phyloP scores from a whole-genome alignment of 345 rosid genomes.

The Leavenworthia alabamica region DNA sequence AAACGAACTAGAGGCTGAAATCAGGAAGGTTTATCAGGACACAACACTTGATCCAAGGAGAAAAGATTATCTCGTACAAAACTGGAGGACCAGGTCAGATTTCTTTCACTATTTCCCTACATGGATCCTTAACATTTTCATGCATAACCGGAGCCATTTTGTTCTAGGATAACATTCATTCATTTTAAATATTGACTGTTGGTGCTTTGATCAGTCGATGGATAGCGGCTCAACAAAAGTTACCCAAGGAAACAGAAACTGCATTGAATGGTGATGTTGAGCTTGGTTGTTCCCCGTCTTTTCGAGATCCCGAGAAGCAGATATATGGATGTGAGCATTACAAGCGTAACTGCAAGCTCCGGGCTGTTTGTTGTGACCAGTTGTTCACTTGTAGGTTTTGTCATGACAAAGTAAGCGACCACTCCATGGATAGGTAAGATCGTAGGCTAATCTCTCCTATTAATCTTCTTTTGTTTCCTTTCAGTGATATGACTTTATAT shows the following conservation, averaged over 20 bases:
- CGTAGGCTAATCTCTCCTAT: neutral
- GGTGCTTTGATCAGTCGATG: slow-evolving; percentile 50
- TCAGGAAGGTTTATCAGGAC: slow-evolving; percentile 81
- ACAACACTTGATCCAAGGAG: slow-evolving; percentile 87
- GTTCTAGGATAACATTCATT: neutral
- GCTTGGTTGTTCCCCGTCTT: slow-evolving; percentile 55
- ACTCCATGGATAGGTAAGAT: slow-evolving; percentile 76
- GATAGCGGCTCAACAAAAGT: slow-evolving; percentile 88
- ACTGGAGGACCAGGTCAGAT: slow-evolving; percentile 71
- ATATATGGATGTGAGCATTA: slow-evolving; percentile 84
- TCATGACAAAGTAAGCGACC: slow-evolving; percentile 87
- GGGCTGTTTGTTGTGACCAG: slow-evolving; percentile 72
- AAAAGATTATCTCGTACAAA: slow-evolving; percentile 75
- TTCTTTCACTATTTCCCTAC: slow-evolving; percentile 47
- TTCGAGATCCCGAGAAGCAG: slow-evolving; percentile 58
- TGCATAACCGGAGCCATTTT: neutral
- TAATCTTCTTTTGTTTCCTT: neutral
- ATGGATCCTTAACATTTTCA: no score
- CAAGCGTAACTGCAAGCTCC: slow-evolving; percentile 81
- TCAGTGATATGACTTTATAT: neutral
- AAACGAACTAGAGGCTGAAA: slow-evolving; percentile 85
- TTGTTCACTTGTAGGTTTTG: slow-evolving; percentile 75
- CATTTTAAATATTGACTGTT: neutral
- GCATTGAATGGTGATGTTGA: slow-evolving; percentile 46
- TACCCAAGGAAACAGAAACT: slow-evolving; percentile 40